Percentiles rank a stretch among this genome's conserved stretches.
Conservation (phyloP, 768 basidiomycete genomes). For the Clavaria fumosa region DNA sequence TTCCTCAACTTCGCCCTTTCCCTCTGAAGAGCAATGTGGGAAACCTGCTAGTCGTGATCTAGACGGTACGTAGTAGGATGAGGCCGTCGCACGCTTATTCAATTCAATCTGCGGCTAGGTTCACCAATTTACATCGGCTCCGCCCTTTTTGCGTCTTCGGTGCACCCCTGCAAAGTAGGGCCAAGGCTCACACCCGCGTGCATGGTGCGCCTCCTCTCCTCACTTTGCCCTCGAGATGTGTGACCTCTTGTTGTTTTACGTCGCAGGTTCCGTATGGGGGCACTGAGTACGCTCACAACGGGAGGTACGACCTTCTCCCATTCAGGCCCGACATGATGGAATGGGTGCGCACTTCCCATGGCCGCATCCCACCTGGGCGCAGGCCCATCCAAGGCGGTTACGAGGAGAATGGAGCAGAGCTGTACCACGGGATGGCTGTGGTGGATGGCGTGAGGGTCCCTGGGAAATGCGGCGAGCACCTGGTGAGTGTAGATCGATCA, state of each 20-base stretch:
- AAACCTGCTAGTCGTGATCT: slow-evolving; percentile 39
- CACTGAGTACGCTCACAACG: slow-evolving; percentile 39
- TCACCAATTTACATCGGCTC: slow-evolving; percentile 60
- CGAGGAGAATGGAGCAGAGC: slow-evolving; percentile 46
- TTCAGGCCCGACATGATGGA: slow-evolving; percentile 58
- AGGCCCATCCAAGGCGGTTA: slow-evolving; percentile 59
- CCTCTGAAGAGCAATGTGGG: slow-evolving; percentile 26
- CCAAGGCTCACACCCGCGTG: slow-evolving; percentile 36
- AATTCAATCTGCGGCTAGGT: too few species aligned
- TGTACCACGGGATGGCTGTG: slow-evolving; percentile 51
- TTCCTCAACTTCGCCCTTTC: slow-evolving; percentile 28
- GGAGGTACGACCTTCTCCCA: slow-evolving; percentile 63
- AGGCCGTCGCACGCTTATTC: too few species aligned
- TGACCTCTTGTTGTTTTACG: neutral
- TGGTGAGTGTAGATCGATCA: slow-evolving; percentile 21
- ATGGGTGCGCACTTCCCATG: slow-evolving; percentile 48
- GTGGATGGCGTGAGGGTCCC: slow-evolving; percentile 45
- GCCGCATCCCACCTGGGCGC: slow-evolving; percentile 40
- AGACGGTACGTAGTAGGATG: slow-evolving; percentile 34
- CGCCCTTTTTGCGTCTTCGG: slow-evolving; percentile 47
- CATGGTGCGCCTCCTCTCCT: slow-evolving; percentile 44
- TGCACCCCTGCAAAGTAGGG: slow-evolving; percentile 76
- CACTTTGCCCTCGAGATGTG: neutral
- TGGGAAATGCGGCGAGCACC: slow-evolving; percentile 57
- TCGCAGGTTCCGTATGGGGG: slow-evolving; percentile 31